Percentiles rank a stretch among this genome's conserved stretches.
These are phyloP conservation scores for Hanseniaspora nectarophila DNA, from an alignment of 805 yeast species.

Conservation along the genomic window DNA sequence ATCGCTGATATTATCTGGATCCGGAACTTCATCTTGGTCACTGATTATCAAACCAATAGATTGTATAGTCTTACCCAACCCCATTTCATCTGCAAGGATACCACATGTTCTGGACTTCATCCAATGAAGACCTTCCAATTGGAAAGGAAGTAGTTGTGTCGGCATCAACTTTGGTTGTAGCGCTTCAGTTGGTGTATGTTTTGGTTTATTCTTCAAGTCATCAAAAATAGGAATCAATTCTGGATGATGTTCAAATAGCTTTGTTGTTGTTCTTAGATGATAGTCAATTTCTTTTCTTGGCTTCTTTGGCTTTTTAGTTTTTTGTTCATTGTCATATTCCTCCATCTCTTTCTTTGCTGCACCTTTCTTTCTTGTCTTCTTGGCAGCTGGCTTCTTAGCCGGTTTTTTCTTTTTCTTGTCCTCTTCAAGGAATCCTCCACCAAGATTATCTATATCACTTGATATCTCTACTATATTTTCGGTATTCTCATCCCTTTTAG, in stretches of 20 bases:
- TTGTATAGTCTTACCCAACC: constrained; percentile 98
- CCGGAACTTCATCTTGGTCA: constrained; percentile 38
- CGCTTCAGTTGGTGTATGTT: constrained; percentile 43
- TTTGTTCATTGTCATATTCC: constrained; percentile 1
- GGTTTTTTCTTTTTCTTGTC: not conserved
- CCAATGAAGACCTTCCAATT: constrained; percentile 89
- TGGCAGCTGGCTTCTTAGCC: not conserved
- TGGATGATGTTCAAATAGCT: constrained; percentile 66
- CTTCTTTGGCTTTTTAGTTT: constrained; percentile 33
- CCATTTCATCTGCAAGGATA: constrained; percentile 96
- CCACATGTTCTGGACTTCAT: constrained; percentile 61
- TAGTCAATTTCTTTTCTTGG: constrained; percentile 33
- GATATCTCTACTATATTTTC: not conserved
- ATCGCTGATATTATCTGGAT: not conserved
- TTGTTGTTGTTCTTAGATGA: constrained; percentile 57
- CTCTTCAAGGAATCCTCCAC: constrained; percentile 8
- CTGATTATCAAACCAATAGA: constrained; percentile 77
- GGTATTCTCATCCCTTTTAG: not conserved
- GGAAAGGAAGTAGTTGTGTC: constrained; percentile 72
- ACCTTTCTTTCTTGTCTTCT: constrained; percentile 2
- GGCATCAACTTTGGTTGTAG: constrained; percentile 71
- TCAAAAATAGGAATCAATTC: constrained; percentile 62
- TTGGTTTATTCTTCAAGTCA: constrained; percentile 39
- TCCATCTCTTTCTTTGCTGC: constrained; percentile 11
- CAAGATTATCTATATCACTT: not conserved